These are phyloP conservation scores for Drosera spatulata DNA, from an alignment of 179 eudicot genomes.

Conservation along the genomic window DNA sequence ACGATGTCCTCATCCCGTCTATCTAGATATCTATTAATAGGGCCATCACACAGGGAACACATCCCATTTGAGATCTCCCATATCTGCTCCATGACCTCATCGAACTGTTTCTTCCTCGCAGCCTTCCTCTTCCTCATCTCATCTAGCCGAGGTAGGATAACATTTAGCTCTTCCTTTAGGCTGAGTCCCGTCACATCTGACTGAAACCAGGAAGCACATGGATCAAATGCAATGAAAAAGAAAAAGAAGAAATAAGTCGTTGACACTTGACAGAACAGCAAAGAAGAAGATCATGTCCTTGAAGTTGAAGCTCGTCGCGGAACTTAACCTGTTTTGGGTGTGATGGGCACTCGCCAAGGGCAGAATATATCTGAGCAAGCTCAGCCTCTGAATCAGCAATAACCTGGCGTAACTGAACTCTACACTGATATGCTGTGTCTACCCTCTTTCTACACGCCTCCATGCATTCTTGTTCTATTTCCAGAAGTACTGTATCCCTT, in stretches of 20 bases:
- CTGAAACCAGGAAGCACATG: slow-evolving; percentile 14
- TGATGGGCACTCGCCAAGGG: slow-evolving; percentile 47
- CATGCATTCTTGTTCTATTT: slow-evolving; percentile 68
- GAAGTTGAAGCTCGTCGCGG: background rate
- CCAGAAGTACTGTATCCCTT: slow-evolving; percentile 52
- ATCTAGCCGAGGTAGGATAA: slow-evolving; percentile 36
- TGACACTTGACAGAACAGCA: background rate
- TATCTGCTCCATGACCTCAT: slow-evolving; percentile 36
- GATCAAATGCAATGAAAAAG: background rate
- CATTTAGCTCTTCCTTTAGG: slow-evolving; percentile 46
- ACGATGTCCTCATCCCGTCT: too few species aligned
- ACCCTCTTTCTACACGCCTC: slow-evolving; percentile 61
- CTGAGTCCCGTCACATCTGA: slow-evolving; percentile 28
- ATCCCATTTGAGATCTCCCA: slow-evolving; percentile 44
- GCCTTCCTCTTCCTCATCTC: slow-evolving; percentile 46
- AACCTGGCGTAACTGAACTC: slow-evolving; percentile 56
- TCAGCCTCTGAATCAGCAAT: slow-evolving; percentile 67
- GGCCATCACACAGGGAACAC: slow-evolving; percentile 18
- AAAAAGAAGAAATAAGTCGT: background rate
- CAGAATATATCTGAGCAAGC: slow-evolving; percentile 52
- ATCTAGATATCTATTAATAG: slow-evolving; percentile 14
- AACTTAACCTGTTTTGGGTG: slow-evolving; percentile 37
- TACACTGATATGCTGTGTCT: slow-evolving; percentile 48
- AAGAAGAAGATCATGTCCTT: background rate
- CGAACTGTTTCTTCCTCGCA: slow-evolving; percentile 43